Base-by-base conservation (phyloP, 371 early-diverging fungal species). In the Aphelidium insulamus region DNA sequence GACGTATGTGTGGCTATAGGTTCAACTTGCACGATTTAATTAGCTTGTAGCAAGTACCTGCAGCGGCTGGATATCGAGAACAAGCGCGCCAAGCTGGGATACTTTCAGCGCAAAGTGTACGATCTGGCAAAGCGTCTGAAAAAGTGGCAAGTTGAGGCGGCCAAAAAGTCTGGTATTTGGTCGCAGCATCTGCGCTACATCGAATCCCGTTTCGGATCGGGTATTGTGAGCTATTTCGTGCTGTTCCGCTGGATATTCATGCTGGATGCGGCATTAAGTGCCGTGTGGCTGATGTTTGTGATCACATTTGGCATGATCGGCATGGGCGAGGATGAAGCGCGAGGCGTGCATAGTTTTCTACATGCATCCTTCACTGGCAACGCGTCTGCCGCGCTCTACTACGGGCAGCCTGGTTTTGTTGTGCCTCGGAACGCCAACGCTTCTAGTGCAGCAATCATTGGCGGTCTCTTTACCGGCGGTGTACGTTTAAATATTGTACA, bases 201-300 rank as follows among this genome's bases (percentile, higher is more conserved):
- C 9, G 42, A 41, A 21, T 21, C 26, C 10, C 30, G 34, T 11
- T 41, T 41, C 17, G 42, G 42, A 5, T 31, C 42, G 7, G 40
- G 32, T 4, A 23, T 41, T n/a, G 42, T n/a, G 6, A 10, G 12
- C 15, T 41, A 38, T 21, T 41, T 41, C 21, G 2, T 4, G 21
- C 39, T 41, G 11, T n/a, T 15, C 17, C 3, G 32, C 17, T 31
- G 32, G 32, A 18, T 41, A 11, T 28, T 26, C 15, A 16, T 33
- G 6, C 9, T 32, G 10, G 31, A 41, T 26, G 8, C 21, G 1
- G 8, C 38, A 1, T 6, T 36, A 9, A 26, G 27, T 18, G 18
- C 22, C 1, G 5, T 41, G 9, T 41, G 36, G 31, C 6, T 23
- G 4, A 11, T 18, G 11, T 9, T 35, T 18, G 38, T 38, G n/a